Base-by-base conservation (phyloP, 1,284 basidiomycete genomes). In the Spongispora temasekensis region DNA sequence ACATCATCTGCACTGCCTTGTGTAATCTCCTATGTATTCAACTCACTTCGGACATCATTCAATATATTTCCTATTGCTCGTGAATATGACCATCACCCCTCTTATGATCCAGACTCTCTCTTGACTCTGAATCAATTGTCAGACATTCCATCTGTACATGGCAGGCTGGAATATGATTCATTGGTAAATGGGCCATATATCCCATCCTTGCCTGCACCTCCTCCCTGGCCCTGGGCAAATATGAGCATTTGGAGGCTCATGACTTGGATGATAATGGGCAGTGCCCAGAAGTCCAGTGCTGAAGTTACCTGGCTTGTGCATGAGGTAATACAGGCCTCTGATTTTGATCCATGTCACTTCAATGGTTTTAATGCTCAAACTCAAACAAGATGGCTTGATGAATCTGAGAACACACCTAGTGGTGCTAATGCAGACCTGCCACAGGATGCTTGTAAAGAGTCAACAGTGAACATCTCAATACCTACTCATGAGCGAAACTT, bases 81-180 rank as follows among this genome's bases (percentile, higher is more conserved):
- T 0, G 55, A 68, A 2, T 73, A 73, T 52, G 53, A 23, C 2
- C 65, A 71, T 34, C 56, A 67, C 1, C 71, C 71, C 4, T 66
- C 70, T 1, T 66, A 68, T 53, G 71, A 72, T 52, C 70, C 70
- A 6, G 67, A 71, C 31, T 25, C 55, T 1, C 50, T 52, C 19
- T 21, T 42, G n/a, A 42, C 40, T 8, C 19, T 42, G 9, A n/a
- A 42, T n/a, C 40, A 42, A 42, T 25, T 21, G 3, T 27, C 55
- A 10, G 55, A 64, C 34, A 53, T 5, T 5, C 9, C 2, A 17
- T 13, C 34, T 35, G 4, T 13, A 4, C 34, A 35, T 13, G 34
- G 1, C 23, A 17, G 8, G 21, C 32, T 15, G 44, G 4, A 31
- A 21, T 52, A n/a, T 5, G 12, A 7, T 17, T 7, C 17, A 3